Conservation (phyloP, 352 stramenopile genomes). For the Phytophthora brassicae region DNA sequence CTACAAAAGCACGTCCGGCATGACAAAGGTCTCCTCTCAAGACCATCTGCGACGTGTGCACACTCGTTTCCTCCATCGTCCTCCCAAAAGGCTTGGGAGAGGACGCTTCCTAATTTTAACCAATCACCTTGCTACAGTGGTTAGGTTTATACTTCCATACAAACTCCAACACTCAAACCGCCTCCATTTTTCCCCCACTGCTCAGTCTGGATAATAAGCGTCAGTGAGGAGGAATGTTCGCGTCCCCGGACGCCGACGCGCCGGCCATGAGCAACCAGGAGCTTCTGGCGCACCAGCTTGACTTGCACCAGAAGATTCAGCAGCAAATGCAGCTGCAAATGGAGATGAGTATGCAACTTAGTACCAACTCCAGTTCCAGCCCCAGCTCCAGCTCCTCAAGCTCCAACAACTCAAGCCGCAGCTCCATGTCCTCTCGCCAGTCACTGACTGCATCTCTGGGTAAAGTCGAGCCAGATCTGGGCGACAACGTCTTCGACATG, state of each 20-base stretch:
- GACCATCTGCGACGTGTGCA: conserved; percentile 23
- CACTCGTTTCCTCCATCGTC: neutral
- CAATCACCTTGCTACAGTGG: neutral
- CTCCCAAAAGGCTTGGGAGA: conserved; percentile 16
- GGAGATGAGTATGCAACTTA: conserved; percentile 85
- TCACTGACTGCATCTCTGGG: conserved; percentile 60
- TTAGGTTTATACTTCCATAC: neutral
- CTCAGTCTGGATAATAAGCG: neutral
- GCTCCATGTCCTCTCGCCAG: conserved; percentile 27
- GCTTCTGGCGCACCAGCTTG: conserved; percentile 76
- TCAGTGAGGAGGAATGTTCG: conserved; percentile 14
- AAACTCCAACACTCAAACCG: neutral
- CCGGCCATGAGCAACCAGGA: conserved; percentile 72
- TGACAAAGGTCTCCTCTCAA: neutral
- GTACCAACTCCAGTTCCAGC: no score
- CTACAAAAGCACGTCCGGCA: neutral
- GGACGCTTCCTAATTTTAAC: conserved; percentile 6
- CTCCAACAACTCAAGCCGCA: no score
- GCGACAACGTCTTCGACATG: conserved; percentile 89
- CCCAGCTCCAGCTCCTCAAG: no score
- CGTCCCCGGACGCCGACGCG: conserved; percentile 12
- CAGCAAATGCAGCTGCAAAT: conserved; percentile 87
- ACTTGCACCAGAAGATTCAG: conserved; percentile 85
- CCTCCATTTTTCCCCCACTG: neutral
- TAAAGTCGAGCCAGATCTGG: conserved; percentile 79